Base-by-base conservation (phyloP, 2,329 filamentous ascomycete species). In the Metarhizium anisopliae region DNA sequence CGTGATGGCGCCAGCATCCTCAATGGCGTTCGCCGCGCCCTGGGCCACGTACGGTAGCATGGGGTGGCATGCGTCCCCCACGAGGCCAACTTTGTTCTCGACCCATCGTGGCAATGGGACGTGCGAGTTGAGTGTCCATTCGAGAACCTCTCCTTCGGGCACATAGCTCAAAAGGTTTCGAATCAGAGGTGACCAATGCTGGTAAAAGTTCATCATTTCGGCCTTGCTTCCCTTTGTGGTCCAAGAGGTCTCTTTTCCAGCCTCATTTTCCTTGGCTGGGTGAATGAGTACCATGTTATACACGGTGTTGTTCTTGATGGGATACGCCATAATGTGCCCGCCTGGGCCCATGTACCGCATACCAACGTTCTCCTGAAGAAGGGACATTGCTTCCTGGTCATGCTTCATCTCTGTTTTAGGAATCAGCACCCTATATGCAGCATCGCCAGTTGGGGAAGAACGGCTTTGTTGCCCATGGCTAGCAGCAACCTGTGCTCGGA, bases 11-110 rank as follows among this genome's bases (percentile, higher is more conserved):
- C 25, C 82, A 1, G 80, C 84, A 61, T 88, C 85, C 66, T 88
- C 85, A 51, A 86, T 83, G 8, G 84, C 83, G 73, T 85, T 84
- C 8, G 84, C 83, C 11, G 85, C 84, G 42, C 85, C 85, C 68
- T 87, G 83, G 49, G 79, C 83, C 4, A 86, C 74, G 63, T 87
- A 84, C 1, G 84, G 85, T 51, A 87, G 77, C 20, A 83, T 87
- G 2, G 84, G 83, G 63, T 88, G 84, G 66, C 83, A 86, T 2
- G 83, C 79, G 63, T 88, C 84, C 50, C 84, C 85, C 10, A 85
- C 67, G 14, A 87, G 73, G 3, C 76, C 79, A 2, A 80, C 79
- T 50, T 71, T 72, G 11, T 76, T 81, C 83, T 56, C 25, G 25
- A 25, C 25, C 25, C 25, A 25, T 25, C 4, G 25, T 25, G 25